Percentiles rank a stretch among this genome's conserved stretches.
phyloP scores from a whole-genome alignment of 441 rosid species.

The Codiaeum variegatum region DNA sequence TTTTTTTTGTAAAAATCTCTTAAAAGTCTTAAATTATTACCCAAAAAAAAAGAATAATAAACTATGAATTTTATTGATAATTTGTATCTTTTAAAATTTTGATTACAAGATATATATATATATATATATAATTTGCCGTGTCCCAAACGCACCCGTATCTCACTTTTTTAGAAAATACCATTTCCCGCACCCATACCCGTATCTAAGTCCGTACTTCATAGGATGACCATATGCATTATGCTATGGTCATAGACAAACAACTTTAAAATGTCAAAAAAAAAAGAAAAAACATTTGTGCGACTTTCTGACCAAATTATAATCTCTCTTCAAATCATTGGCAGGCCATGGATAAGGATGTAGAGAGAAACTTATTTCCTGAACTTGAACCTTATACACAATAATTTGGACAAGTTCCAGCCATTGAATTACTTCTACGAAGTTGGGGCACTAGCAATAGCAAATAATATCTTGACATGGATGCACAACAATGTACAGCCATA shows the following conservation, averaged over 20 bases:
- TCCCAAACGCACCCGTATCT: too few relatives aligned
- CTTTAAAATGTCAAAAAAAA: not conserved
- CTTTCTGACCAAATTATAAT: too few relatives aligned
- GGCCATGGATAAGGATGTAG: not conserved
- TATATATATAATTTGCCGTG: too few relatives aligned
- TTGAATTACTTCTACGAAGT: not conserved
- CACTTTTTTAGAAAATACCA: too few relatives aligned
- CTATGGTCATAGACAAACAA: not conserved
- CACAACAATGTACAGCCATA: not conserved
- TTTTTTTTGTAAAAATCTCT: too few relatives aligned
- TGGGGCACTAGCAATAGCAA: not conserved
- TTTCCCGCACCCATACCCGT: too few relatives aligned
- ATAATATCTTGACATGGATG: not conserved
- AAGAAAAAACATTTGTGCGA: not conserved
- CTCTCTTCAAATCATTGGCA: not conserved
- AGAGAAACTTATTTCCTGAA: not conserved
- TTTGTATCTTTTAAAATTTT: too few relatives aligned
- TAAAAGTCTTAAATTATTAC: too few relatives aligned
- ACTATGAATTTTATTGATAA: too few relatives aligned
- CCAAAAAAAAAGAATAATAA: too few relatives aligned
- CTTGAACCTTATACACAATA: not conserved
- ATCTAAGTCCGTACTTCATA: too few relatives aligned
- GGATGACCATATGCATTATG: not conserved
- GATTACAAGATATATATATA: too few relatives aligned
- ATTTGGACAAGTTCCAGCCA: not conserved